These are phyloP conservation scores for Agrostemma githago DNA, from an alignment of 148 eudicot species.

Conservation along the genomic window DNA sequence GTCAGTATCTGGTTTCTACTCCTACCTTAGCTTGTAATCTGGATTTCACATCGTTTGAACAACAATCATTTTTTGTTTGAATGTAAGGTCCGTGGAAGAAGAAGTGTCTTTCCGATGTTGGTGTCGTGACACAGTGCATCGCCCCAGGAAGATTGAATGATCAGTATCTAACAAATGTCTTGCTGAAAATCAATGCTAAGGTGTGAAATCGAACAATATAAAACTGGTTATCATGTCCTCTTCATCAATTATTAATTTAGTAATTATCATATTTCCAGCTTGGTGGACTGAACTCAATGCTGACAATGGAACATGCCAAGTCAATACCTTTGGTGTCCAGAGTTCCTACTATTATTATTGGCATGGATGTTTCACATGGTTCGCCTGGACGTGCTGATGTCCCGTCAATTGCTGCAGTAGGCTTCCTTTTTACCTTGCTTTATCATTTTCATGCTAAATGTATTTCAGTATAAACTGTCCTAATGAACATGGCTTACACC, in stretches of 20 bases:
- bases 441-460: no score
- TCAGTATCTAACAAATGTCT: constrained; percentile 69
- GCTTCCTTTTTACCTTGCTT: no score
- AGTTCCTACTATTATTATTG: constrained; percentile 42
- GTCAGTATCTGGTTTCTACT: constrained; percentile 9
- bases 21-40: not conserved
- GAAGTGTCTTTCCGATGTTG: constrained; percentile 48
- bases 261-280: constrained; percentile 26
- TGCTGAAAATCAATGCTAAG: constrained; percentile 79
- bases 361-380: constrained; percentile 65
- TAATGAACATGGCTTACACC: no score
- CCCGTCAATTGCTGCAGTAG: constrained; percentile 47
- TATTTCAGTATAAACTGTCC: no score
- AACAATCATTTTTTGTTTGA: not conserved
- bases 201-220: constrained; percentile 12
- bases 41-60: not conserved
- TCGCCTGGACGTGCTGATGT: constrained; percentile 54
- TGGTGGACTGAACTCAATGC: constrained; percentile 47
- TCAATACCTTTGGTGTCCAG: constrained; percentile 38
- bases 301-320: constrained; percentile 31
- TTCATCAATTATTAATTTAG: not conserved
- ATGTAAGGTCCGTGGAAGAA: constrained; percentile 70
- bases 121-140: constrained; percentile 64
- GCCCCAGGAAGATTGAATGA: constrained; percentile 64
- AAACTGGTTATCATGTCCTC: not conserved